Conservation (phyloP, 106 monocot genomes). For the Posidonia australis region DNA sequence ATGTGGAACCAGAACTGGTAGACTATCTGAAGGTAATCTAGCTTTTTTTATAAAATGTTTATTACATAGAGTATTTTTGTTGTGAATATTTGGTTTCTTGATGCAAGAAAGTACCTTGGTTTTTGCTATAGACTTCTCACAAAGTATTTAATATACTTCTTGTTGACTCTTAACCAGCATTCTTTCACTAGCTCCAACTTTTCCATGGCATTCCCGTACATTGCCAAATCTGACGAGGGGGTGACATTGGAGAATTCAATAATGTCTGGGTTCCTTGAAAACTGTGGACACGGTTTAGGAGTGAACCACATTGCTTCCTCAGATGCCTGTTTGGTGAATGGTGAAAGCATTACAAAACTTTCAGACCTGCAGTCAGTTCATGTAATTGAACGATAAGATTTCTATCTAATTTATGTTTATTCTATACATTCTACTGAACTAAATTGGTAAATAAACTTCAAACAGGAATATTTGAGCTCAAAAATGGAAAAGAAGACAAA, state of each 20-base stretch:
- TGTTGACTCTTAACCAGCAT: constrained; percentile 24
- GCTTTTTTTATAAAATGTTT: not conserved
- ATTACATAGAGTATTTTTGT: no score
- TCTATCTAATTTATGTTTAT: not conserved
- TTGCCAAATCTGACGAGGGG: constrained; percentile 39
- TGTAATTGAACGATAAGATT: constrained; percentile 20
- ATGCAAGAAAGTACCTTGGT: no score
- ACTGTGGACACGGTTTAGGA: constrained; percentile 37
- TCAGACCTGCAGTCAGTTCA: constrained; percentile 34
- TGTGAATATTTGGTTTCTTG: no score
- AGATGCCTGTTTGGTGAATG: constrained; percentile 47
- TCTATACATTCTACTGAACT: not conserved
- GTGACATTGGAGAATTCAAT: constrained; percentile 49
- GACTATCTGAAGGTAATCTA: constrained; percentile 52
- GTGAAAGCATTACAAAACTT: constrained; percentile 38
- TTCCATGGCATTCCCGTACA: constrained; percentile 89
- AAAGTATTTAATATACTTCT: not conserved
- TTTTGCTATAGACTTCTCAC: not conserved
- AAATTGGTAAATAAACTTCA: not conserved
- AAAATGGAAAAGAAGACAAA: constrained; percentile 22
- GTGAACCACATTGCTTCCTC: constrained; percentile 37
- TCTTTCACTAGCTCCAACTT: constrained; percentile 65
- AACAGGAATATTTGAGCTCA: constrained; percentile 53
- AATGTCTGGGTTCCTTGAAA: constrained; percentile 49
- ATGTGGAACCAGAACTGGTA: constrained; percentile 43